phyloP scores from a whole-genome alignment of 2,329 filamentous ascomycete species.

The Orbilia quercus region DNA sequence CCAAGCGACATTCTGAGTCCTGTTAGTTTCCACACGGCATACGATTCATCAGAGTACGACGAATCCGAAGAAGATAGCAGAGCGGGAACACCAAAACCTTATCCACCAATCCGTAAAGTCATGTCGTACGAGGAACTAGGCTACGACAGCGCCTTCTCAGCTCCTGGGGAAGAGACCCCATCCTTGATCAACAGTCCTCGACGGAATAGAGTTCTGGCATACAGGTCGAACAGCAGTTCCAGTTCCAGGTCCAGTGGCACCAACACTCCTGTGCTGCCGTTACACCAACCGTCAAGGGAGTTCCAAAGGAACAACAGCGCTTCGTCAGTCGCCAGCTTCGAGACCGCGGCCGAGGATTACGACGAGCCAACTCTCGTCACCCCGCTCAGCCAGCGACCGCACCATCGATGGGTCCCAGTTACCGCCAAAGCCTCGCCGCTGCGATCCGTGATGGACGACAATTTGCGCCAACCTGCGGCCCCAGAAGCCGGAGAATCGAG shows the following conservation, averaged over 20 bases:
- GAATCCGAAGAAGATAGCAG: slow-evolving; percentile 51
- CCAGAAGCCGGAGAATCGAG: slow-evolving; percentile 22
- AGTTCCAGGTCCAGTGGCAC: slow-evolving; percentile 52
- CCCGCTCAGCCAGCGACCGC: slow-evolving; percentile 36
- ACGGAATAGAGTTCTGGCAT: slow-evolving; percentile 52
- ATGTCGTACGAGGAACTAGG: slow-evolving; percentile 57
- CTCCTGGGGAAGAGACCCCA: slow-evolving; percentile 48
- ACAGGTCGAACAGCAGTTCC: slow-evolving; percentile 51
- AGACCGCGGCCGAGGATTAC: slow-evolving; percentile 52
- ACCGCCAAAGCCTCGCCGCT: slow-evolving; percentile 38
- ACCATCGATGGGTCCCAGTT: slow-evolving; percentile 42
- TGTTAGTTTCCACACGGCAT: slow-evolving; percentile 40
- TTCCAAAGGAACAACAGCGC: slow-evolving; percentile 54
- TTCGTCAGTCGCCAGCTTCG: slow-evolving; percentile 50
- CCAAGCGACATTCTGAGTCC: slow-evolving; percentile 40
- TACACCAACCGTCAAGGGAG: slow-evolving; percentile 43
- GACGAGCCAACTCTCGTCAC: slow-evolving; percentile 50
- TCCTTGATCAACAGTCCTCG: slow-evolving; percentile 46
- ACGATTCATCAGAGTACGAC: slow-evolving; percentile 43
- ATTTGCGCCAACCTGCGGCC: slow-evolving; percentile 3
- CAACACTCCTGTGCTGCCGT: slow-evolving; percentile 53
- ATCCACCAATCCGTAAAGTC: slow-evolving; percentile 47
- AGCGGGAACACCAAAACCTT: slow-evolving; percentile 54
- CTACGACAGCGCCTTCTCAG: slow-evolving; percentile 55
- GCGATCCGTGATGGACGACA: slow-evolving; percentile 35